Base-by-base conservation (phyloP, 495 filamentous ascomycete genomes). In the Recurvomyces mirabilis region DNA sequence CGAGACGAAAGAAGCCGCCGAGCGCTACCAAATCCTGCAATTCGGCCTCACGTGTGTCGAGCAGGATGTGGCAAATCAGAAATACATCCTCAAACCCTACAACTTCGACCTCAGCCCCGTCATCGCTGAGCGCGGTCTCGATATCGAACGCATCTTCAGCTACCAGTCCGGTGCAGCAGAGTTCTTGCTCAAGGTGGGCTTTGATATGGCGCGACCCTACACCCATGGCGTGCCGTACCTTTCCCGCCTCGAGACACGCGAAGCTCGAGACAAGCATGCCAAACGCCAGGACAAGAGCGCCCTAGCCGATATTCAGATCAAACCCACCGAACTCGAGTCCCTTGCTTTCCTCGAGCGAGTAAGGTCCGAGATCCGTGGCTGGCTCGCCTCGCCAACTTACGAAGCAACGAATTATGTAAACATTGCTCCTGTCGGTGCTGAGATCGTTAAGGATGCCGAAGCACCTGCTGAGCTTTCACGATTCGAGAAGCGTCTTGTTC, bases 21-120 rank as follows among this genome's bases (percentile, higher is more conserved):
- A 82, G 35, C 71, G 68, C 12, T 91, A 78, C 47, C 76, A 82
- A 49, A 68, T 88, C 19, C 60, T 91, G 0, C 86, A 93, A 56
- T 54, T 93, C 33, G 86, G 86, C 1, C 58, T 93, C 42, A 87
- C 82, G 0, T 75, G 77, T 43, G 71, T 75, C 26, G 59, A 68
- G 33, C 58, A 59, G 36, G 68, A 72, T 68, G 36, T 56, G 54
- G 43, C 17, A 29, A 23, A 39, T 75, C 74, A 62, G 1, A 66
- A 58, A 14, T 87, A 86, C 52, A 57, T 69, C 29, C 62, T 77
- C 13, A 73, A 70, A 6, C 78, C 84, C 3, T 89, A 78, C 66
- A 87, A 83, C 60, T 68, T 85, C 54, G 64, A 70, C 41, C 49
- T 89, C 21, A 79, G 63, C 37, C 81, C 84, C 3, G 22, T 69